Conservation (phyloP, 2,329 filamentous ascomycete species). For the Alternaria arbusti region DNA sequence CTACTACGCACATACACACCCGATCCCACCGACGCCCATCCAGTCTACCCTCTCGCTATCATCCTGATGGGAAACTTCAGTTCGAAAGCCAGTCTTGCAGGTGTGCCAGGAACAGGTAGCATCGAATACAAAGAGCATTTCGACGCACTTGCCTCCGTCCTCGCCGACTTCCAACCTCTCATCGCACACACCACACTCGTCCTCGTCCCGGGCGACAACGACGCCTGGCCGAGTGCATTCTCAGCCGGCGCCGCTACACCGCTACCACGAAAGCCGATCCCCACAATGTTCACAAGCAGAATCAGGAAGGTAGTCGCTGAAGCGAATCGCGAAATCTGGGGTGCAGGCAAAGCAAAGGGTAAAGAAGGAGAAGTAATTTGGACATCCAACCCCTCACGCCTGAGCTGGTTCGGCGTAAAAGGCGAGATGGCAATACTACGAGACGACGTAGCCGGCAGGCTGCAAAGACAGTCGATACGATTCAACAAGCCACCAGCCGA, state of each 20-base stretch:
- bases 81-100: slow-evolving; percentile 63
- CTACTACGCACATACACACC: slow-evolving; percentile 75
- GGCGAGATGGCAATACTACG: slow-evolving; percentile 88
- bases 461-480: slow-evolving; percentile 77
- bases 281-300: slow-evolving; percentile 87
- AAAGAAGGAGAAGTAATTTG: slow-evolving; percentile 77
- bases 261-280: slow-evolving; percentile 74
- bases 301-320: slow-evolving; percentile 80
- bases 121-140: slow-evolving; percentile 98
- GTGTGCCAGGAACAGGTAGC: slow-evolving; percentile 74
- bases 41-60: slow-evolving; percentile 75
- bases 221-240: slow-evolving; percentile 94
- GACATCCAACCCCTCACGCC: slow-evolving; percentile 83
- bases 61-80: slow-evolving; percentile 86
- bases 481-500: slow-evolving; percentile 62
- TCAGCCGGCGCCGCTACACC: slow-evolving; percentile 74
- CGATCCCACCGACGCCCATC: slow-evolving; percentile 60
- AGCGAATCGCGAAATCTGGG: slow-evolving; percentile 73
- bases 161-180: slow-evolving; percentile 83
- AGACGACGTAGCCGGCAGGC: slow-evolving; percentile 81
- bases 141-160: slow-evolving; percentile 80
- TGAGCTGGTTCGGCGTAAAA: slow-evolving; percentile 84
- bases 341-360: slow-evolving; percentile 51
- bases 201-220: slow-evolving; percentile 95
- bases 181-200: slow-evolving; percentile 83